Evolutionary conservation across 768 basidiomycete genomes (phyloP).

Genomic region (Lanmaoa rubissima): DNA sequence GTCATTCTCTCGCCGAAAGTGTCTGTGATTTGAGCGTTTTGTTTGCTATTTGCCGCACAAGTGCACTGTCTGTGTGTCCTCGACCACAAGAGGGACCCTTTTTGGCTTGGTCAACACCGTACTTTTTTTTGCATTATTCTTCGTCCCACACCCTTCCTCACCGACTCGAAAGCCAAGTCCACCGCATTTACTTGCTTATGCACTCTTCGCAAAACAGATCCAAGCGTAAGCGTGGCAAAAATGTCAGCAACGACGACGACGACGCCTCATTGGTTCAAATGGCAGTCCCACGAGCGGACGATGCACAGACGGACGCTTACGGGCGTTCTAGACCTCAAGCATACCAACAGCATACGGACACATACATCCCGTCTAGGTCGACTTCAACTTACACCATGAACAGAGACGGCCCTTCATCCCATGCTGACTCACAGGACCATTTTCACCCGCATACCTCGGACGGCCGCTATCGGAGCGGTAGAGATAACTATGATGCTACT

Average conservation of each 20-base stretch:
- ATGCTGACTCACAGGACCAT: slow-evolving; percentile 44
- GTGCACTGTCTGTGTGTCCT: slow-evolving; percentile 20
- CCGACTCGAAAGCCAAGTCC: slow-evolving; percentile 18
- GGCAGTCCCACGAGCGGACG: slow-evolving; percentile 47
- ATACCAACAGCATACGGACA: slow-evolving; percentile 43
- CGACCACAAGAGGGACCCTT: slow-evolving; percentile 25
- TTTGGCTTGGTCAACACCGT: slow-evolving; percentile 27
- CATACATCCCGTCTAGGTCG: slow-evolving; percentile 44
- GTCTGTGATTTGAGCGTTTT: slow-evolving; percentile 33
- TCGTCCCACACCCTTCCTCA: slow-evolving; percentile 21
- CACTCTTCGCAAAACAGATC: slow-evolving; percentile 39
- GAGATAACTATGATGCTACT: slow-evolving; percentile 46
- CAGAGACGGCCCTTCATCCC: slow-evolving; percentile 53
- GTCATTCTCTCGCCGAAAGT: slow-evolving; percentile 19
- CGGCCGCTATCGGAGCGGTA: slow-evolving; percentile 49
- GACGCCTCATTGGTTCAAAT: slow-evolving; percentile 37
- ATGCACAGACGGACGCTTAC: slow-evolving; percentile 51
- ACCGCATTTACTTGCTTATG: slow-evolving; percentile 32
- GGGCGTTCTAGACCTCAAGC: slow-evolving; percentile 47
- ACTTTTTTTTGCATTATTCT: slow-evolving; percentile 25
- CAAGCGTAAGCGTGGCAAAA: slow-evolving; percentile 53
- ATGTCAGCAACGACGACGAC: slow-evolving; percentile 52
- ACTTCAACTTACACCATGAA: slow-evolving; percentile 45
- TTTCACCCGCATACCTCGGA: slow-evolving; percentile 42
- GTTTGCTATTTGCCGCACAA: slow-evolving; percentile 29